Percentiles rank a stretch among this genome's conserved stretches.
Conservation (phyloP, 2,329 filamentous ascomycete species). For the Juglanconis oblonga region DNA sequence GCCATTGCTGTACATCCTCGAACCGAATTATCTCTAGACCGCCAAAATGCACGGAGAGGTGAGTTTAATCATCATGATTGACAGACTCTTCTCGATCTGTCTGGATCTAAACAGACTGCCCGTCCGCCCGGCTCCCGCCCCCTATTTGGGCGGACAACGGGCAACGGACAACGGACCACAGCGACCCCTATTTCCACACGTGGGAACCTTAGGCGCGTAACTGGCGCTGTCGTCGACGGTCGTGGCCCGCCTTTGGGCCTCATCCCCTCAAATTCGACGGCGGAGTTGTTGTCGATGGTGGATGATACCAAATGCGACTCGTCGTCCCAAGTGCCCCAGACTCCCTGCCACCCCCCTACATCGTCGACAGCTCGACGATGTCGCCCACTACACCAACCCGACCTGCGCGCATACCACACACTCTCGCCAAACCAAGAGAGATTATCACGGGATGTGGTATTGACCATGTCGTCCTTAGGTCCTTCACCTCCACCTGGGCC, state of each 20-base stretch:
- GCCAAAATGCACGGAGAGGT: conserved; percentile 20
- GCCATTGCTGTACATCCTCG: not conserved
- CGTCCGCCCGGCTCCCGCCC: not conserved
- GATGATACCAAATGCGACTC: not conserved
- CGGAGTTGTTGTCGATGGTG: not conserved
- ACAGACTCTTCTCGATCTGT: conserved; percentile 3
- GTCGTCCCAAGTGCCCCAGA: not conserved
- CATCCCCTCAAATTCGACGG: not conserved
- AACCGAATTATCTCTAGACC: not conserved
- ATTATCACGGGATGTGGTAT: not conserved
- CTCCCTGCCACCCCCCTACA: not conserved
- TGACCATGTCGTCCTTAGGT: conserved; percentile 38
- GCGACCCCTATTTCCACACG: conserved; percentile 10
- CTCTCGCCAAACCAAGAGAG: not conserved
- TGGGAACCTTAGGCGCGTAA: not conserved
- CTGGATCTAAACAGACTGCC: conserved; percentile 3
- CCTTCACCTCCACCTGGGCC: conserved; percentile 62
- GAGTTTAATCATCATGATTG: conserved; percentile 6
- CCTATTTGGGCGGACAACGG: not conserved
- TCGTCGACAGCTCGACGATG: not conserved
- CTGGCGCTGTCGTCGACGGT: not conserved
- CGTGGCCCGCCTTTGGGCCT: not conserved
- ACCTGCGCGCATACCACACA: not conserved
- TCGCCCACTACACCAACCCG: not conserved
- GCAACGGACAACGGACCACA: not conserved